Evolutionary conservation across 2,329 filamentous ascomycete genomes (phyloP).

Genomic region (Diplodia scrobiculata): DNA sequence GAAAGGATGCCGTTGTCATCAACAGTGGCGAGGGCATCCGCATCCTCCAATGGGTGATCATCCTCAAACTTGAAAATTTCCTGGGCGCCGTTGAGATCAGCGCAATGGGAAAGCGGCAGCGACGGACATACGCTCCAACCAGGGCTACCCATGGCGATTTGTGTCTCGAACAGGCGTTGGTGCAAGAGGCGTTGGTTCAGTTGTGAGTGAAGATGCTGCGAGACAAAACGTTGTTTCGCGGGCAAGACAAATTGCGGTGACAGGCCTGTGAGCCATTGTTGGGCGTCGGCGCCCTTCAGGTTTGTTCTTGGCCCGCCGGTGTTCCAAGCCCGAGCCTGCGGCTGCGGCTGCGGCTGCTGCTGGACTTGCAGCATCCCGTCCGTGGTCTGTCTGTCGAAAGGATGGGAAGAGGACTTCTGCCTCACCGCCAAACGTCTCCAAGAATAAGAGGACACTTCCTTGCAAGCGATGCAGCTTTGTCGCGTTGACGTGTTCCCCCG

Average conservation of each 20-base stretch:
- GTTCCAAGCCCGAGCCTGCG: neutral
- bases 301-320: neutral
- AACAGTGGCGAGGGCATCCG: neutral
- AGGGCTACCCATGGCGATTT: constrained; percentile 10
- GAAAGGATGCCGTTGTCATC: neutral
- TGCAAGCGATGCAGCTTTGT: constrained; percentile 27
- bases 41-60: neutral
- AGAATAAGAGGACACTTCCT: constrained; percentile 5
- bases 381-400: neutral
- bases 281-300: neutral
- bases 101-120: neutral
- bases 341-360: constrained; percentile 7
- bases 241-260: constrained; percentile 3
- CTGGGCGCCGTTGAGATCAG: neutral
- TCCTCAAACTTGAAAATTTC: constrained; percentile 4
- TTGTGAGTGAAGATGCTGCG: neutral
- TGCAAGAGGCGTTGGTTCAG: neutral
- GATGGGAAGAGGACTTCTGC: neutral
- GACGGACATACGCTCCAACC: constrained; percentile 21
- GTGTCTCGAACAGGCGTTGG: constrained; percentile 20
- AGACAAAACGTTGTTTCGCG: neutral
- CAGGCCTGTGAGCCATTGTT: constrained; percentile 4
- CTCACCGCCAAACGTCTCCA: constrained; percentile 12
- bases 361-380: constrained; percentile 17
- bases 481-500: neutral